Conservation (phyloP, 148 eudicot genomes). For the Fallopia convolvulus region DNA sequence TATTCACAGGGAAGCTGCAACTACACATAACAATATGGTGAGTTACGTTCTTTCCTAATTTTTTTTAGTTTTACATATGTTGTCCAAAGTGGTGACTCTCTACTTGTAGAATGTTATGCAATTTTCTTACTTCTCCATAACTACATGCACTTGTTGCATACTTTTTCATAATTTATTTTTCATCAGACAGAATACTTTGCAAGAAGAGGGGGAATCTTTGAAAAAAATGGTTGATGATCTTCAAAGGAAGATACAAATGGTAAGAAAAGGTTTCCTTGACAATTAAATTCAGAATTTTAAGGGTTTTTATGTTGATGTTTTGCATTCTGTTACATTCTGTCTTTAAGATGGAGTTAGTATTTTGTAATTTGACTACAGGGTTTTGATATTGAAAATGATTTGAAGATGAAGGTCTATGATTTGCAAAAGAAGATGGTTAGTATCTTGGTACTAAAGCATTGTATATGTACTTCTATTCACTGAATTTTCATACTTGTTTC, state of each 20-base stretch:
- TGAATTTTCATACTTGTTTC: not conserved
- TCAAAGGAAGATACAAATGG: constrained; percentile 62
- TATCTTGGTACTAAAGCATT: not conserved
- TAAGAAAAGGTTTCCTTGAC: constrained; percentile 21
- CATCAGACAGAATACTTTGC: constrained; percentile 81
- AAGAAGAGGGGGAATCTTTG: constrained; percentile 55
- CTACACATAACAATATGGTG: constrained; percentile 53
- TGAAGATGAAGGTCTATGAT: constrained; percentile 46
- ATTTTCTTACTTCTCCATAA: not conserved
- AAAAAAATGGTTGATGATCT: constrained; percentile 47
- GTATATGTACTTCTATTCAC: not conserved
- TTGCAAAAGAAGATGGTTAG: constrained; percentile 64
- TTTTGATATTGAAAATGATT: constrained; percentile 66
- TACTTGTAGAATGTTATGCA: not conserved
- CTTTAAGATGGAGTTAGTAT: constrained; percentile 2
- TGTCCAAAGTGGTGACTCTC: not conserved
- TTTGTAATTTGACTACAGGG: constrained; percentile 34
- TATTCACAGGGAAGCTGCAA: constrained; percentile 55
- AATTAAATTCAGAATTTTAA: not conserved
- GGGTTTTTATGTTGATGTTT: not conserved
- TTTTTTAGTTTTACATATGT: too few species aligned
- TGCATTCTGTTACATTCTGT: constrained; percentile 2
- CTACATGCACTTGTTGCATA: not conserved
- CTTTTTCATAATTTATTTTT: constrained; percentile 19
- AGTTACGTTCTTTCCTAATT: too few species aligned